These are phyloP conservation scores for Vitis amurensis DNA, from an alignment of 164 flowering plant genomes.

Conservation along the genomic window DNA sequence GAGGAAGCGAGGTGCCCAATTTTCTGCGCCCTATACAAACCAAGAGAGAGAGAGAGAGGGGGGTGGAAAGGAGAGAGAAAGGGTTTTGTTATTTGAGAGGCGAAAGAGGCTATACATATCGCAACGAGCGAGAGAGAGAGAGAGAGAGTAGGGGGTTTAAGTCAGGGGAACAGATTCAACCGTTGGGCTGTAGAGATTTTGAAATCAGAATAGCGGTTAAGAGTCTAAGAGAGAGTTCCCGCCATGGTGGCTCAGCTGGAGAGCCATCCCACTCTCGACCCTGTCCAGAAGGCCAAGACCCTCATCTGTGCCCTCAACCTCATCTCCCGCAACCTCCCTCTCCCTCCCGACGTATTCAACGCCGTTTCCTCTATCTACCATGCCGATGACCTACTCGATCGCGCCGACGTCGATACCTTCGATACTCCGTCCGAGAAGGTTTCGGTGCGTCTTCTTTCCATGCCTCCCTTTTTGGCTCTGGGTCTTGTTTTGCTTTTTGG, in stretches of 20 bases:
- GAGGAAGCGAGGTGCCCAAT: not conserved
- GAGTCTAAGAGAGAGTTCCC: constrained; percentile 16
- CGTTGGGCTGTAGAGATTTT: not conserved
- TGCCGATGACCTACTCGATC: constrained; percentile 6
- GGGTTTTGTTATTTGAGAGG: not conserved
- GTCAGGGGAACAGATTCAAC: not conserved
- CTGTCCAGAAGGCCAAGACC: constrained; percentile 53
- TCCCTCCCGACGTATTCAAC: constrained; percentile 64
- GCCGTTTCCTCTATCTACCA: constrained; percentile 66
- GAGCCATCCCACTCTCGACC: constrained; percentile 30
- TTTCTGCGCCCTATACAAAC: not conserved
- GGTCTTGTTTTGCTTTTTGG: too few species aligned
- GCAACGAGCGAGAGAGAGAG: not conserved
- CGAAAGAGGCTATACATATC: not conserved
- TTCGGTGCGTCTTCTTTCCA: too few species aligned
- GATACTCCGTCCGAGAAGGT: constrained; percentile 3
- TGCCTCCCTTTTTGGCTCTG: too few species aligned
- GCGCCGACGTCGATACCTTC: not conserved
- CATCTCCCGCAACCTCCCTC: constrained; percentile 84
- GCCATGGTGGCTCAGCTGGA: constrained; percentile 37
- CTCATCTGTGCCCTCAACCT: constrained; percentile 79
- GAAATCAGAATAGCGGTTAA: not conserved
- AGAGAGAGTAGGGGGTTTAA: not conserved
- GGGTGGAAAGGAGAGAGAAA: not conserved
- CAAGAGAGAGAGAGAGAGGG: not conserved